Evolutionary conservation across 1,284 basidiomycete genomes (phyloP).

Genomic region (Inonotus obliquus): DNA sequence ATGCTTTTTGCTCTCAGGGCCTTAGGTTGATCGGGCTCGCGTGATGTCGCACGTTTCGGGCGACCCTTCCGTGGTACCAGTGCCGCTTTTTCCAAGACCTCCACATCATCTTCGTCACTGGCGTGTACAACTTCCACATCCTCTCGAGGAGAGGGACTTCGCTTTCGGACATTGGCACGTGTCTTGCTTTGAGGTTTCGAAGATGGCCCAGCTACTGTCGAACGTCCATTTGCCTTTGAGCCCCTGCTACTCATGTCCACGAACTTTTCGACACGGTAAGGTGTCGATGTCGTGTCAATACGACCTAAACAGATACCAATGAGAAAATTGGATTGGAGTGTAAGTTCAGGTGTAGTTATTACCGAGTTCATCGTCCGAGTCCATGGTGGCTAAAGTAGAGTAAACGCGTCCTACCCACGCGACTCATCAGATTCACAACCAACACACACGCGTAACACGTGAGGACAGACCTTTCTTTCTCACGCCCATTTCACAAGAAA

Average conservation of each 20-base stretch:
- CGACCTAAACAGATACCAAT: not conserved
- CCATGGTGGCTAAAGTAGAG: slow-evolving; percentile 8
- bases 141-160: slow-evolving; percentile 21
- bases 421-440: not conserved
- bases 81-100: not conserved
- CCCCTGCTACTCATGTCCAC: slow-evolving; percentile 1
- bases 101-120: slow-evolving; percentile 1
- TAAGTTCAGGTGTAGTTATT: not conserved
- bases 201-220: slow-evolving; percentile 21
- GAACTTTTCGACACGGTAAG: slow-evolving; percentile 11
- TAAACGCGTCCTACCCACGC: not conserved
- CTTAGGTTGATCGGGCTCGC: slow-evolving; percentile 8
- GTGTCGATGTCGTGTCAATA: slow-evolving; percentile 9
- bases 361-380: slow-evolving; percentile 17
- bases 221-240: slow-evolving; percentile 10
- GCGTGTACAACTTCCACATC: slow-evolving; percentile 23
- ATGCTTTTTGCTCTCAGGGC: slow-evolving; percentile 20
- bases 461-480: not conserved
- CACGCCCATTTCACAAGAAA: not conserved
- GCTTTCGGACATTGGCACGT: slow-evolving; percentile 23
- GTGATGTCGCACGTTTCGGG: slow-evolving; percentile 10
- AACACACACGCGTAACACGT: slow-evolving; percentile 8
- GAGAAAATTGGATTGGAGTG: not conserved
- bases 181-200: slow-evolving; percentile 19
- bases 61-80: not conserved